Conservation (phyloP, 176 grass and related monocot species). For the Avena atlantica region DNA sequence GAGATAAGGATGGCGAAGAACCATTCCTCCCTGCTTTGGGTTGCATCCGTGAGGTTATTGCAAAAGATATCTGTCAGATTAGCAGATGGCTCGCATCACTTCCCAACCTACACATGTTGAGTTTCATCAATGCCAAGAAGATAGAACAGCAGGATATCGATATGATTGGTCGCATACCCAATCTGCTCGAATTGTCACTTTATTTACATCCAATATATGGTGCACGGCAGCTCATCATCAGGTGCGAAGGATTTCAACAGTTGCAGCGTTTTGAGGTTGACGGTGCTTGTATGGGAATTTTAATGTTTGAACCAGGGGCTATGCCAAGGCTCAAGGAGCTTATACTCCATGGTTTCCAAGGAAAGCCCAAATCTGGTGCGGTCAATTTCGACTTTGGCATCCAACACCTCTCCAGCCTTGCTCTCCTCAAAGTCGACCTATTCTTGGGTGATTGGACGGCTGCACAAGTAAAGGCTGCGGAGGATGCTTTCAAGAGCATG, state of each 20-base stretch:
- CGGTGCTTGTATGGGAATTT: background rate
- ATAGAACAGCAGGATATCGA: slow-evolving; percentile 2
- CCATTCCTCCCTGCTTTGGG: slow-evolving; percentile 7
- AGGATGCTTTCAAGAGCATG: slow-evolving; percentile 17
- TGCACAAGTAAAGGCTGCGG: background rate
- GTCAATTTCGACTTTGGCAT: background rate
- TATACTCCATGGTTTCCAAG: rapidly evolving
- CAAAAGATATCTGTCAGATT: background rate
- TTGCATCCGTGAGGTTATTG: background rate
- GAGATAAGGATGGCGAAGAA: background rate
- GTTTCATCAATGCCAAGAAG: rapidly evolving
- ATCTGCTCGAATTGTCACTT: background rate
- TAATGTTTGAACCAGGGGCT: slow-evolving; percentile 21
- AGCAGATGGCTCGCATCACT: slow-evolving; percentile 16
- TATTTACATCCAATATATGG: rapidly evolving
- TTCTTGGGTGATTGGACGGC: rapidly evolving
- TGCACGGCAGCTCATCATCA: background rate
- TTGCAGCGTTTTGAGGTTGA: background rate
- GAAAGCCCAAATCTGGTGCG: background rate
- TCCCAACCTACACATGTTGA: background rate
- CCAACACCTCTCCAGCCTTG: slow-evolving; percentile 1
- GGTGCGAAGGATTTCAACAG: background rate
- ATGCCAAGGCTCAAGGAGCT: slow-evolving; percentile 25
- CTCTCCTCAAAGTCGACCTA: background rate
- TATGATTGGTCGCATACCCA: slow-evolving; percentile 9